These are phyloP conservation scores for Aspergillus phoenicis DNA, from an alignment of 2,329 filamentous ascomycete genomes.

Conservation along the genomic window DNA sequence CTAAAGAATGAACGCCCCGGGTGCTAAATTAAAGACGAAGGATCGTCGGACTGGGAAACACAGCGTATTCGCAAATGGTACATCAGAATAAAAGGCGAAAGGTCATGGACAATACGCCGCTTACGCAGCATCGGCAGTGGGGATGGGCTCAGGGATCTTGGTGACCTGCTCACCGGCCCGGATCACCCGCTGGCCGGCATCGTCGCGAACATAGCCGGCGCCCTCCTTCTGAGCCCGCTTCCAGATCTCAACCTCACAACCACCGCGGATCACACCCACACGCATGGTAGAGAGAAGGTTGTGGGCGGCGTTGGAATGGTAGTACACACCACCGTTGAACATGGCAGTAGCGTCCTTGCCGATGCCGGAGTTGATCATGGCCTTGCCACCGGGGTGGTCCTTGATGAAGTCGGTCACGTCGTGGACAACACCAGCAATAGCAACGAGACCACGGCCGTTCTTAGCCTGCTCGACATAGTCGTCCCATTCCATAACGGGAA, in stretches of 20 bases:
- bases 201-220: slow-evolving; percentile 76
- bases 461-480: slow-evolving; percentile 78
- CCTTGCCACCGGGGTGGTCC: slow-evolving; percentile 87
- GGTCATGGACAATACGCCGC: slow-evolving; percentile 5
- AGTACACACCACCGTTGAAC: slow-evolving; percentile 90
- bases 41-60: slow-evolving; percentile 12
- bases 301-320: slow-evolving; percentile 87
- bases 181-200: slow-evolving; percentile 76
- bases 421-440: slow-evolving; percentile 82
- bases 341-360: slow-evolving; percentile 88
- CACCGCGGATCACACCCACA: slow-evolving; percentile 81
- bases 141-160: slow-evolving; percentile 75
- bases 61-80: slow-evolving; percentile 15
- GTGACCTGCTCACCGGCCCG: slow-evolving; percentile 85
- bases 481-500: slow-evolving; percentile 84
- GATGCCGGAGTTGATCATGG: slow-evolving; percentile 77
- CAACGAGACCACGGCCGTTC: slow-evolving; percentile 74
- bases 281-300: slow-evolving; percentile 87
- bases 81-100: slow-evolving; percentile 9
- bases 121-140: slow-evolving; percentile 77
- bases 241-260: slow-evolving; percentile 91
- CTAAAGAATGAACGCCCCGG: slow-evolving; percentile 24
- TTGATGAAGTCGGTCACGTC: slow-evolving; percentile 83
- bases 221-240: slow-evolving; percentile 82
- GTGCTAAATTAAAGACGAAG: slow-evolving; percentile 26